Evolutionary conservation across 768 basidiomycete genomes (phyloP), one percentile per base, ranked within the genome.

Genomic region (Glaciozyma martinii): DNA sequence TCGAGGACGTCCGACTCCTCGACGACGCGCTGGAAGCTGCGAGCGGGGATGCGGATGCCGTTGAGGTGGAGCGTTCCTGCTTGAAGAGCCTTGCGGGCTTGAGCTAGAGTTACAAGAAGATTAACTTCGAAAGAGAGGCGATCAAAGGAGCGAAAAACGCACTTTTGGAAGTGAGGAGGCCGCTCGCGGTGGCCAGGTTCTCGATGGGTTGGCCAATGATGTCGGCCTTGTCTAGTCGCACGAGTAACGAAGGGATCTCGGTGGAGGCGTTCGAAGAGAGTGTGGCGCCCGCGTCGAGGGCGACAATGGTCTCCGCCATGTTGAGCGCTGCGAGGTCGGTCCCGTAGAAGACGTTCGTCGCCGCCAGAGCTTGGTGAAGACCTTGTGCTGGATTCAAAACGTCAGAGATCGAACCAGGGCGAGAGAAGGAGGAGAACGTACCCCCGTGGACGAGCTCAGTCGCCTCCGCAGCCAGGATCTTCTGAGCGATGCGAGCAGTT

Each of bases 361-460:
- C 66, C 16, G 69, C 69, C 21, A 64, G 63, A 1, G 69, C 69
- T 59, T 71, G 69, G 4, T 33, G 25, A 3, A 71, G 63, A 4
- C 69, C 69, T 18, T 60, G 55, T 1, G 60, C 69, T 70, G 61
- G 8, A 37, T 1, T 13, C 4, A 21, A 44, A 12, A 5, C 25
- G 42, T 56, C 54, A 54, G 37, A 16, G 21, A 3, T 27, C 25
- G 33, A 27, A 13, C 18, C 30, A 25, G 42, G 25, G n/a, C 7
- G 23, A 49, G 57, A 4, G 2, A 2, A 2, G 4, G 30, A 44
- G 27, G 47, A 59, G 62, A 65, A 75, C 81, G 72, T 56, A 84
- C 84, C 65, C 32, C 83, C 83, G 70, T 85, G 84, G 7, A 85
- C 79, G 56, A 86, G 79, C 44, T 81, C 77, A 1, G 84, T 85